Percentiles rank a stretch among this genome's conserved stretches.
Conservation (phyloP, 73 alveolate species). For the Paramecium pentaurelia region DNA sequence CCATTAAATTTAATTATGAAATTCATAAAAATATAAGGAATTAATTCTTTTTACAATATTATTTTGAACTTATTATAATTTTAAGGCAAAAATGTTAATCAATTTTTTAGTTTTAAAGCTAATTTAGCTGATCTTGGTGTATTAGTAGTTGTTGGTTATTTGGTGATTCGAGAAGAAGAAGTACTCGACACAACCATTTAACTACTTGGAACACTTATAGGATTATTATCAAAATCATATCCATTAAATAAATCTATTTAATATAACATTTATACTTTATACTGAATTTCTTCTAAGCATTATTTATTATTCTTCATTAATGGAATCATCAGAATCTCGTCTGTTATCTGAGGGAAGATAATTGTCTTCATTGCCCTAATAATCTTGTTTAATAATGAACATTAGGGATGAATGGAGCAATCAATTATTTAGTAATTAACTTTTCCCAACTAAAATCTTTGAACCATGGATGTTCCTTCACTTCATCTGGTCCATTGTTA, state of each 20-base stretch:
- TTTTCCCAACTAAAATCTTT: conserved; percentile 84
- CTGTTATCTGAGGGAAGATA: conserved; percentile 64
- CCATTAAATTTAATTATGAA: background rate
- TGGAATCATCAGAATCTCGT: conserved; percentile 71
- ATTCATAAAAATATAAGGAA: background rate
- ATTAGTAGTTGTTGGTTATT: background rate
- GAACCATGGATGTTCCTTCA: conserved; percentile 93
- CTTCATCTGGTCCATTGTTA: conserved; percentile 86
- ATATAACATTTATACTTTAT: conserved; percentile 3
- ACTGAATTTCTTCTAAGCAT: conserved; percentile 68
- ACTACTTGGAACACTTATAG: background rate
- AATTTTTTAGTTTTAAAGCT: background rate
- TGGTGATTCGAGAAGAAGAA: background rate
- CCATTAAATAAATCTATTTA: conserved; percentile 65
- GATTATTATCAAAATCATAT: conserved; percentile 58
- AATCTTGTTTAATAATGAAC: background rate
- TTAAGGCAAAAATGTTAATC: background rate
- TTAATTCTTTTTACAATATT: background rate
- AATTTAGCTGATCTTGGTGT: background rate
- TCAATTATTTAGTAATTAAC: conserved; percentile 71
- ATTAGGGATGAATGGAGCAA: conserved; percentile 78
- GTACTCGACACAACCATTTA: background rate
- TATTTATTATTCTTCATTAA: conserved; percentile 53
- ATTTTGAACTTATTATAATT: background rate
- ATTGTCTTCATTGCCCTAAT: conserved; percentile 68